Conservation (phyloP, 257 asterid genomes). For the Oldenlandia corymbosa region DNA sequence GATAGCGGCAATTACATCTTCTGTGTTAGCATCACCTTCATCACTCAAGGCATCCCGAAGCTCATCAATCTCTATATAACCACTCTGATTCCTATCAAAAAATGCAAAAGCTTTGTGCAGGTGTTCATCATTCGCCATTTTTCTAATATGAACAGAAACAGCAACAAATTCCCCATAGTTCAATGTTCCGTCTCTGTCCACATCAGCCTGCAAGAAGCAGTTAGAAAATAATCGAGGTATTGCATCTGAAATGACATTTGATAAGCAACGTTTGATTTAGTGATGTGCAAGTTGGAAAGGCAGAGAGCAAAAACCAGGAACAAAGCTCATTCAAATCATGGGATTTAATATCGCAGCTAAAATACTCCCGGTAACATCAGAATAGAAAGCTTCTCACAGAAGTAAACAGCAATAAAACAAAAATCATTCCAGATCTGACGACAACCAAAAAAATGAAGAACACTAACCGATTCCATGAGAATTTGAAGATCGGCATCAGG, state of each 20-base stretch:
- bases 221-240: neutral
- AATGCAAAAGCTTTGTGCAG: constrained; percentile 65
- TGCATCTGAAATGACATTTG: neutral
- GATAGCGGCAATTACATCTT: constrained; percentile 63
- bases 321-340: neutral
- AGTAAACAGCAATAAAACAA: neutral
- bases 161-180: constrained; percentile 67
- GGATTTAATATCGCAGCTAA: neutral
- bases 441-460: neutral
- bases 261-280: neutral
- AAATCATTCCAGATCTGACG: too few relatives aligned
- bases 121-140: constrained; percentile 82
- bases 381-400: neutral
- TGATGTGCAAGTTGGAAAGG: constrained; percentile 4
- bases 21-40: constrained; percentile 43
- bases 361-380: neutral
- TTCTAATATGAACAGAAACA: constrained; percentile 61
- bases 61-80: constrained; percentile 71
- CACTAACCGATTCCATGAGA: constrained; percentile 61
- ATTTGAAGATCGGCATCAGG: constrained; percentile 47
- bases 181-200: constrained; percentile 63
- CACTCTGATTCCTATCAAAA: constrained; percentile 57
- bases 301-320: neutral
- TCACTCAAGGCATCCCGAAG: constrained; percentile 59
- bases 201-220: constrained; percentile 53